Evolutionary conservation across 1,139 yeast species (phyloP).

Genomic region (Pichia sp.): DNA sequence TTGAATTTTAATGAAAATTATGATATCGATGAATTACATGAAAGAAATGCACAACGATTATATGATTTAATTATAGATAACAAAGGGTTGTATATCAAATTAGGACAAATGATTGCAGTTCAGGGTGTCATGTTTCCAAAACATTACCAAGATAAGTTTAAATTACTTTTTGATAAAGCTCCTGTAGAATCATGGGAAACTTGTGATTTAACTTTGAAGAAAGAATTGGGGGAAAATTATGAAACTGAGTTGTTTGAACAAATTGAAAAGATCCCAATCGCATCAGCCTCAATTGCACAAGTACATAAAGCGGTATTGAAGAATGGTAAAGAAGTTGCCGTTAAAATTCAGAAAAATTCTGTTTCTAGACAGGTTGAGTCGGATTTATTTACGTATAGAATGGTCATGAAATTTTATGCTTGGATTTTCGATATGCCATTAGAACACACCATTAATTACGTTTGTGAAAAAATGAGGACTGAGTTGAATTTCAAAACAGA

Average conservation of each 20-base stretch:
- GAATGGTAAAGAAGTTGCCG: constrained; percentile 52
- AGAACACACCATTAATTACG: constrained; percentile 45
- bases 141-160: constrained; percentile 48
- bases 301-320: constrained; percentile 50
- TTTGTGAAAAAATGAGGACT: constrained; percentile 46
- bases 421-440: constrained; percentile 58
- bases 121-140: constrained; percentile 62
- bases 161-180: constrained; percentile 58
- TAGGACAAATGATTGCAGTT: constrained; percentile 71
- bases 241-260: constrained; percentile 35
- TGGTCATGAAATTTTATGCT: constrained; percentile 47
- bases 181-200: constrained; percentile 57
- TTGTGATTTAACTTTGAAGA: constrained; percentile 37
- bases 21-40: constrained; percentile 48
- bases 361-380: constrained; percentile 48
- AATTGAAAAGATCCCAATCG: constrained; percentile 49
- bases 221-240: constrained; percentile 40
- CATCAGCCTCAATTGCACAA: constrained; percentile 71
- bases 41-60: constrained; percentile 48
- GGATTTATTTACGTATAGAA: constrained; percentile 50
- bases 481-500: constrained; percentile 61
- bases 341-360: constrained; percentile 61
- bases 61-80: constrained; percentile 45
- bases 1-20: constrained; percentile 34
- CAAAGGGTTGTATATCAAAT: constrained; percentile 66